A percentile compares a stretch with the other conserved stretches of the same genome.
Conservation (phyloP, 306 rosid species). For the Trifolium repens region DNA sequence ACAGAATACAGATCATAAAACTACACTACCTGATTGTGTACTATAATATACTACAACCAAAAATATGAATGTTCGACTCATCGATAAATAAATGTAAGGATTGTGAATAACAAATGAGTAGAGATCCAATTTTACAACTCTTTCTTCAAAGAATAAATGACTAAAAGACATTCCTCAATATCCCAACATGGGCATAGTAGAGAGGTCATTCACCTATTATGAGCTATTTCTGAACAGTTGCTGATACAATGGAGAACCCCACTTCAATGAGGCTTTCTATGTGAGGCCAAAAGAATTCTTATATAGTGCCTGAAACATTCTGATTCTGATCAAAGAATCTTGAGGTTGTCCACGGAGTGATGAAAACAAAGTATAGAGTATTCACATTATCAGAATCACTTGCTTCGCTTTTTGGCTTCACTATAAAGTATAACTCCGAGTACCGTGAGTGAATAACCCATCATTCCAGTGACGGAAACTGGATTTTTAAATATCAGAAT, state of each 20-base stretch:
- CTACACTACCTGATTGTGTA: not conserved
- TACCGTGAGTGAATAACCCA: conserved; percentile 92
- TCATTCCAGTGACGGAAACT: conserved; percentile 98
- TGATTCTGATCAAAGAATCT: conserved; percentile 48
- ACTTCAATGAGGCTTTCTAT: conserved; percentile 52
- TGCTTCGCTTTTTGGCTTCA: conserved; percentile 99
- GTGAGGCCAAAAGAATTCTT: conserved; percentile 45
- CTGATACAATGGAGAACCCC: conserved; percentile 68
- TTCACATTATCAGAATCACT: conserved; percentile 52
- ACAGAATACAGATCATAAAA: not conserved
- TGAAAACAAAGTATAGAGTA: conserved; percentile 47
- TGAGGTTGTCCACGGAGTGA: conserved; percentile 41
- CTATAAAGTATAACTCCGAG: conserved; percentile 91
- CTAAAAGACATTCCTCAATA: conserved; percentile 52
- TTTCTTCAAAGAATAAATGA: conserved; percentile 65
- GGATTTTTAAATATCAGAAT: conserved; percentile 94
- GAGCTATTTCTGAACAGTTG: conserved; percentile 62
- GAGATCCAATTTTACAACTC: conserved; percentile 60
- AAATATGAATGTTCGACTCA: conserved; percentile 40
- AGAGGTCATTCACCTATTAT: conserved; percentile 63
- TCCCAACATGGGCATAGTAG: conserved; percentile 53
- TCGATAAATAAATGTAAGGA: conserved; percentile 63
- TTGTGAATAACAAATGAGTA: conserved; percentile 53
- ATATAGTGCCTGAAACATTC: conserved; percentile 45
- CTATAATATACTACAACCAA: not conserved